Conservation (phyloP, 352 stramenopile species). For the Pythium biforme region DNA sequence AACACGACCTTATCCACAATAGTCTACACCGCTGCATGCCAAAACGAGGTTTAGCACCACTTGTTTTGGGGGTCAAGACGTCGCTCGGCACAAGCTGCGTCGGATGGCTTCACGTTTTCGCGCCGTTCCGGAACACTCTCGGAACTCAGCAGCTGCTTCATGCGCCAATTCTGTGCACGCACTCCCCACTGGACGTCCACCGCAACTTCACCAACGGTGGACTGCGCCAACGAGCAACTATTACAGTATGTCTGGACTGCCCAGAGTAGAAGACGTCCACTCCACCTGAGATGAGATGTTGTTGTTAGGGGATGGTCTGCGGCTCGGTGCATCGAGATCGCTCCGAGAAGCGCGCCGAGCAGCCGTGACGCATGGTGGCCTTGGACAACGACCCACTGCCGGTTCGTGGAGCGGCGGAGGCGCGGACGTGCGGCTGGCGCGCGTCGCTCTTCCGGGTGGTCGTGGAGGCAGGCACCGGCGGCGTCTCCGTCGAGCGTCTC, state of each 20-base stretch:
- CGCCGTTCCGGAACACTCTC: background rate
- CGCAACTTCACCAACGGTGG: background rate
- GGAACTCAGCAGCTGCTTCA: background rate
- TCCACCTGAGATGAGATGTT: too few species aligned
- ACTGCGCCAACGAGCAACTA: too few species aligned
- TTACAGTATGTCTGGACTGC: too few species aligned
- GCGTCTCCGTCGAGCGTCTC: slow-evolving; percentile 30
- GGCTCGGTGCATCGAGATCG: slow-evolving; percentile 1
- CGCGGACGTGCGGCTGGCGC: background rate
- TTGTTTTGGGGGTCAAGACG: background rate
- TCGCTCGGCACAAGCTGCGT: background rate
- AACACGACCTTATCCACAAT: background rate
- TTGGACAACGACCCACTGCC: slow-evolving; percentile 19
- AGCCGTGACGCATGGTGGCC: slow-evolving; percentile 7
- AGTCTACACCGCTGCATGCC: background rate
- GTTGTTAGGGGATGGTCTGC: background rate
- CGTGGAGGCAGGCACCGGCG: slow-evolving; percentile 6
- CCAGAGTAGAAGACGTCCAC: too few species aligned
- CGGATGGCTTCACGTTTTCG: background rate
- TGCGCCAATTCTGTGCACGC: background rate
- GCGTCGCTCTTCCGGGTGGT: background rate
- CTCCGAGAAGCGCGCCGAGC: background rate
- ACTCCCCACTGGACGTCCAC: too few species aligned
- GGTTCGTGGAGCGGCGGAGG: background rate
- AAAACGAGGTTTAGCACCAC: background rate